phyloP scores from a whole-genome alignment of 108 stramenopile genomes.

The Discostella stelligeroides region DNA sequence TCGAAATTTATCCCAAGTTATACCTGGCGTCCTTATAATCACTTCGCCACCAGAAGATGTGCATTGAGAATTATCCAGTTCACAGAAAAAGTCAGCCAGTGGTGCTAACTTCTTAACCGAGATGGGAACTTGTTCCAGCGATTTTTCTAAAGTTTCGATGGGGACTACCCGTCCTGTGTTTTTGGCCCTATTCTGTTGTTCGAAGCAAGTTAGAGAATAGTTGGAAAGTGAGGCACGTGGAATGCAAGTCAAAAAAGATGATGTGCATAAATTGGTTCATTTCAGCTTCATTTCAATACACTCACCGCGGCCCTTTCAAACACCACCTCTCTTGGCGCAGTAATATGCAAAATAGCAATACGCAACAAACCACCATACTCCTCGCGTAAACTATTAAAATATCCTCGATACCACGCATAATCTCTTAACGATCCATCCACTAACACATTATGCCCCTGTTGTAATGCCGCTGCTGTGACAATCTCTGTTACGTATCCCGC shows the following conservation, averaged over 20 bases:
- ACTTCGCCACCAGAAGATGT: conserved; percentile 46
- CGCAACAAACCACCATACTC: conserved; percentile 43
- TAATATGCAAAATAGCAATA: conserved; percentile 76
- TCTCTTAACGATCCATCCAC: conserved; percentile 87
- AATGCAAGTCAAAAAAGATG: no score
- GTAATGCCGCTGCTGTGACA: conserved; percentile 60
- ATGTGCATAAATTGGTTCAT: no score
- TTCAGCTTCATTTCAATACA: no score
- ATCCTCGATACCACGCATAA: conserved; percentile 71
- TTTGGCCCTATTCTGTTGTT: conserved; percentile 56
- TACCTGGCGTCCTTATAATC: conserved; percentile 58
- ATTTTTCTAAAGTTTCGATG: conserved; percentile 56
- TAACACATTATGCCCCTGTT: conserved; percentile 68
- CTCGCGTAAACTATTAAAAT: conserved; percentile 61
- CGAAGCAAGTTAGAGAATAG: no score
- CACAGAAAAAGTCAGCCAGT: conserved; percentile 75
- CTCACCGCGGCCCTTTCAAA: conserved; percentile 73
- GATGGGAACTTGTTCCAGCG: conserved; percentile 79
- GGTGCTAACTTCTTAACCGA: conserved; percentile 69
- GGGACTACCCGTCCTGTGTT: conserved; percentile 83
- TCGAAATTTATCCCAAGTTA: conserved; percentile 73
- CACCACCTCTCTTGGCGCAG: conserved; percentile 65
- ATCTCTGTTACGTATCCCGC: conserved; percentile 82
- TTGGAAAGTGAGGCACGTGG: no score
- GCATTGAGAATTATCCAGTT: conserved; percentile 74